These are phyloP conservation scores for Penicillium pancosmium DNA, from an alignment of 495 filamentous ascomycete species.

Conservation along the genomic window DNA sequence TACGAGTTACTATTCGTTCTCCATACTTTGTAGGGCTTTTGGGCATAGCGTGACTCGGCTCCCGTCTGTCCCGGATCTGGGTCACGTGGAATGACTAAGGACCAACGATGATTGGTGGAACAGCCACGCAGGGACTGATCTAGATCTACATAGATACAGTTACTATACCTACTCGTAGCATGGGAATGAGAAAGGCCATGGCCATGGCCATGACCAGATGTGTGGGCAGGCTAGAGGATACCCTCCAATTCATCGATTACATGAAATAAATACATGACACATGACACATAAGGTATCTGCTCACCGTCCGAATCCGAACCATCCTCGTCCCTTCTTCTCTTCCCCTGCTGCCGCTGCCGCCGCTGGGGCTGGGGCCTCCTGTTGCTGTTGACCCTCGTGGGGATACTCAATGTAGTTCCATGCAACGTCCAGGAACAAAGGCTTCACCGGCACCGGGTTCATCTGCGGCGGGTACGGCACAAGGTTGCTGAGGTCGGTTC, in stretches of 20 bases:
- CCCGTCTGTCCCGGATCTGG: constrained; percentile 10
- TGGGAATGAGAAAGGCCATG: no score
- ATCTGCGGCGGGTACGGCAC: constrained; percentile 85
- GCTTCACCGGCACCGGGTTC: constrained; percentile 87
- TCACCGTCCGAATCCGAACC: constrained; percentile 88
- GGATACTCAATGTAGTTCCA: constrained; percentile 99
- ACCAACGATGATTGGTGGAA: neutral
- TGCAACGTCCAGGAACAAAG: constrained; percentile 92
- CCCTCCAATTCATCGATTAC: neutral
- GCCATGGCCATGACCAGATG: no score
- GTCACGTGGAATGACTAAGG: constrained; percentile 21
- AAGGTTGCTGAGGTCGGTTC: constrained; percentile 73
- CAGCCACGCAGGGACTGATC: no score
- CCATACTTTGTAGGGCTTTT: neutral
- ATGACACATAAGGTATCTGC: neutral
- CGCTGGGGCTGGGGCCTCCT: constrained; percentile 21
- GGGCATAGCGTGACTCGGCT: constrained; percentile 25
- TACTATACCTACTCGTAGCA: no score
- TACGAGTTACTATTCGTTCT: no score
- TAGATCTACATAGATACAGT: no score
- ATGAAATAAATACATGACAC: neutral
- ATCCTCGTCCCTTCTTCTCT: constrained; percentile 69
- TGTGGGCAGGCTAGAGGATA: neutral
- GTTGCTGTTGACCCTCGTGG: constrained; percentile 40
- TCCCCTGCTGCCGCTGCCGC: constrained; percentile 21